Conservation (phyloP, 257 asterid species). For the Solanum stenotomum region DNA sequence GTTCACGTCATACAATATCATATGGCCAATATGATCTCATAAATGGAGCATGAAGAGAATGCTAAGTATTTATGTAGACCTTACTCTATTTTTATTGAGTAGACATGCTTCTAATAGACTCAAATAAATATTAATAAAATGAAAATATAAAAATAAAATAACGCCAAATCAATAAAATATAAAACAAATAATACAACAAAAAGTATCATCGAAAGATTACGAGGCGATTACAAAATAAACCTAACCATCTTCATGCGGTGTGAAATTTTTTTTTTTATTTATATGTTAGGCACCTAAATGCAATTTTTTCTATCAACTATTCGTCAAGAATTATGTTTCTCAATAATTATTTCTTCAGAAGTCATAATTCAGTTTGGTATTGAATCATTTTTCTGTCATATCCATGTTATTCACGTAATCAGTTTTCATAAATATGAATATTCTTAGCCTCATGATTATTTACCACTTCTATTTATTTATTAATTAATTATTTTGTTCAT, state of each 20-base stretch:
- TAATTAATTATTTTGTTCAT: not conserved
- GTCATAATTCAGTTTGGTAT: not conserved
- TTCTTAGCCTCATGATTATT: not conserved
- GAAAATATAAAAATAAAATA: no score
- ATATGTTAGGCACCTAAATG: not conserved
- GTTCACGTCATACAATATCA: no score
- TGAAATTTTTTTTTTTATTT: not conserved
- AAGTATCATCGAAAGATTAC: no score
- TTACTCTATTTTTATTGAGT: no score
- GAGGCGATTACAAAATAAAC: no score
- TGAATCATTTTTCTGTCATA: not conserved
- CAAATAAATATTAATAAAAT: no score
- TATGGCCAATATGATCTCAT: no score
- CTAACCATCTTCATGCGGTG: not conserved
- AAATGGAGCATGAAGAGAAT: no score
- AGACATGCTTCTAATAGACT: no score
- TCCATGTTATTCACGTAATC: no score
- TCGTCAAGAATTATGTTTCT: not conserved
- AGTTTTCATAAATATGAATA: not conserved
- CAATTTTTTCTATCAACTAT: not conserved
- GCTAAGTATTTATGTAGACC: not conserved
- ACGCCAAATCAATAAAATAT: no score
- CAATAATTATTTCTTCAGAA: not conserved
- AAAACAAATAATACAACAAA: no score
- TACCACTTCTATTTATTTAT: not conserved